Percentiles rank a stretch among this genome's conserved stretches.
Conservation (phyloP, 2,329 filamentous ascomycete genomes). For the Penicillium italicum region DNA sequence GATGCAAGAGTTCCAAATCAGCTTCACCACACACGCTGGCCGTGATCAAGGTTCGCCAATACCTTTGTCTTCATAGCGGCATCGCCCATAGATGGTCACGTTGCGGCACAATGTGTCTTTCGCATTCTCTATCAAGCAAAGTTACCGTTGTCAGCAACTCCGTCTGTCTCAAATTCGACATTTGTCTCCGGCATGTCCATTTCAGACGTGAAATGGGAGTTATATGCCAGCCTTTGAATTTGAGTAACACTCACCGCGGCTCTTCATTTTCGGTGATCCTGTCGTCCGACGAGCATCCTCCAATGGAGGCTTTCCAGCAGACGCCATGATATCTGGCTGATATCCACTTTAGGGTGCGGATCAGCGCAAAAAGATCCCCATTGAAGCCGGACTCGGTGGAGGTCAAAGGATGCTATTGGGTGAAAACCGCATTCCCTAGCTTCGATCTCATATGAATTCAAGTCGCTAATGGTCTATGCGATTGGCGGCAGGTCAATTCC, state of each 20-base stretch:
- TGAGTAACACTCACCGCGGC: slow-evolving; percentile 42
- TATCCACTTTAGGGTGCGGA: slow-evolving; percentile 32
- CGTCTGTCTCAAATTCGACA: neutral
- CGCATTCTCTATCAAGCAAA: slow-evolving; percentile 57
- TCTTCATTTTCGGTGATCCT: slow-evolving; percentile 48
- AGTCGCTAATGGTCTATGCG: slow-evolving; percentile 16
- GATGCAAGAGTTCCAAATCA: slow-evolving; percentile 11
- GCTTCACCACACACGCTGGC: neutral
- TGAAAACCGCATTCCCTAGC: slow-evolving; percentile 40
- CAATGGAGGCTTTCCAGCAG: slow-evolving; percentile 42
- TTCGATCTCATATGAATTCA: slow-evolving; percentile 14
- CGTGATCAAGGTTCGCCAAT: neutral
- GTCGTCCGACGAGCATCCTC: slow-evolving; percentile 46
- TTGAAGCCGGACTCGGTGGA: slow-evolving; percentile 35
- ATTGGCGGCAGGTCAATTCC: slow-evolving; percentile 20
- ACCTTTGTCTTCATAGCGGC: slow-evolving; percentile 85
- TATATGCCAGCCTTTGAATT: neutral
- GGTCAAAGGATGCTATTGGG: slow-evolving; percentile 26
- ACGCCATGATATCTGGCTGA: slow-evolving; percentile 40
- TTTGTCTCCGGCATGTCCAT: slow-evolving; percentile 6
- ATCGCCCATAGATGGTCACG: slow-evolving; percentile 88
- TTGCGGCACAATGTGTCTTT: slow-evolving; percentile 92
- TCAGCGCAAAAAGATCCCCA: slow-evolving; percentile 41
- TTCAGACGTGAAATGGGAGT: neutral
- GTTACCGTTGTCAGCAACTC: slow-evolving; percentile 9